Percentiles rank a stretch among this genome's conserved stretches.
Evolutionary conservation across 1,284 basidiomycete species (phyloP).

Genomic region (Trametes polyzona): DNA sequence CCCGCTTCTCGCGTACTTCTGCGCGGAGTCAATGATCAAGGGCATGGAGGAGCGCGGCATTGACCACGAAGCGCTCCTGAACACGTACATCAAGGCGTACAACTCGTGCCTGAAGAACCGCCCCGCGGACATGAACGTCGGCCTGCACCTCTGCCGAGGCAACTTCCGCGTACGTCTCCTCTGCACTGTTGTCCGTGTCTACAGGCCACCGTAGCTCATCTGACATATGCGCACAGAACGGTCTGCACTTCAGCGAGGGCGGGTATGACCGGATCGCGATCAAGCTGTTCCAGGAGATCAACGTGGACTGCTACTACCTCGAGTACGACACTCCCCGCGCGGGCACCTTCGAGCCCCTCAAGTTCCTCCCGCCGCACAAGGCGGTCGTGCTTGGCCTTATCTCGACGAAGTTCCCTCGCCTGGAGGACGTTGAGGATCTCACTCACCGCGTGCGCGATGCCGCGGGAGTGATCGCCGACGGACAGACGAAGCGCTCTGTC

Average conservation of each 20-base stretch:
- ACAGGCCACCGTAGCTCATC: no score
- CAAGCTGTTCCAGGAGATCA: slow-evolving; percentile 73
- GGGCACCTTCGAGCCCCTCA: slow-evolving; percentile 71
- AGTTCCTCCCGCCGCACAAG: slow-evolving; percentile 68
- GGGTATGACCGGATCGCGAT: slow-evolving; percentile 76
- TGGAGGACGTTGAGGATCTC: slow-evolving; percentile 67
- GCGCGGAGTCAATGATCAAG: slow-evolving; percentile 60
- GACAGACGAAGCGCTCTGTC: slow-evolving; percentile 52
- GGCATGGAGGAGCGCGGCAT: slow-evolving; percentile 65
- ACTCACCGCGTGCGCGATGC: slow-evolving; percentile 67
- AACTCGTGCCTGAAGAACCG: slow-evolving; percentile 65
- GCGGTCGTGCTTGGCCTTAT: slow-evolving; percentile 75
- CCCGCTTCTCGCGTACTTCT: slow-evolving; percentile 71
- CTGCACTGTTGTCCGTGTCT: not conserved
- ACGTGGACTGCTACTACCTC: slow-evolving; percentile 79
- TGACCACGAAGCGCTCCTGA: slow-evolving; percentile 65
- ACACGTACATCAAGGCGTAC: slow-evolving; percentile 73
- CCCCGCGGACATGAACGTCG: slow-evolving; percentile 67
- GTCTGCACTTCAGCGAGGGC: slow-evolving; percentile 73
- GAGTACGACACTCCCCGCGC: slow-evolving; percentile 82
- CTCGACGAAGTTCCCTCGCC: slow-evolving; percentile 68
- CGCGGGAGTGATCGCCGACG: slow-evolving; percentile 58
- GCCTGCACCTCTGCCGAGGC: slow-evolving; percentile 80
- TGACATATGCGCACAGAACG: slow-evolving; percentile 41
- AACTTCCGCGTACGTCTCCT: slow-evolving; percentile 64